phyloP scores from a whole-genome alignment of 768 basidiomycete genomes.

The Termitomyces heimii region DNA sequence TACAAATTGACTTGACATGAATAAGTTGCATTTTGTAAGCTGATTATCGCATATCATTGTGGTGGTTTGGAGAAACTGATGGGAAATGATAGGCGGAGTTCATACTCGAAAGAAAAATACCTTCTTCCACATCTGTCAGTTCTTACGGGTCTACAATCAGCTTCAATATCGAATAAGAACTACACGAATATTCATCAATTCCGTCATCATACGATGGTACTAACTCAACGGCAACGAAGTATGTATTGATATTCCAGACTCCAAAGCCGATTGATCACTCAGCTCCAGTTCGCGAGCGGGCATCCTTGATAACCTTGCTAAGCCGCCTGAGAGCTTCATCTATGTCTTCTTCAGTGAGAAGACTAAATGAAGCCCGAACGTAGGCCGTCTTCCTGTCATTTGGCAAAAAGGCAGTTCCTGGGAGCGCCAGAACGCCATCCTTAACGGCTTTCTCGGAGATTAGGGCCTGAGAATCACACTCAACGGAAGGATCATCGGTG shows the following conservation, averaged over 20 bases:
- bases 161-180: background rate
- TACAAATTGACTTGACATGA: too few species aligned
- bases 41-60: too few species aligned
- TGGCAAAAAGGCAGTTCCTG: conserved; percentile 73
- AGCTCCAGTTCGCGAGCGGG: conserved; percentile 9
- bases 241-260: background rate
- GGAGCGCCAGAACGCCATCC: conserved; percentile 78
- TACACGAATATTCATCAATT: background rate
- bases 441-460: conserved; percentile 66
- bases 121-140: background rate
- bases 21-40: too few species aligned
- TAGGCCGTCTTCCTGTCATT: conserved; percentile 59
- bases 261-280: background rate
- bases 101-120: background rate
- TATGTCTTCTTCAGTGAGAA: conserved; percentile 53
- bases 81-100: background rate
- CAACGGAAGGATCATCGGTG: conserved; percentile 18
- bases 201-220: background rate
- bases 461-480: conserved; percentile 61
- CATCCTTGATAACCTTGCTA: conserved; percentile 22
- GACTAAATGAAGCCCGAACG: conserved; percentile 75
- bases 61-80: too few species aligned
- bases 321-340: conserved; percentile 68
- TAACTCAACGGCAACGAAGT: background rate
- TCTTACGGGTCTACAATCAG: background rate